Evolutionary conservation across 176 grass and related monocot genomes (phyloP), one percentile per base, ranked within the genome.

Genomic region (Musa schizocarpa): DNA sequence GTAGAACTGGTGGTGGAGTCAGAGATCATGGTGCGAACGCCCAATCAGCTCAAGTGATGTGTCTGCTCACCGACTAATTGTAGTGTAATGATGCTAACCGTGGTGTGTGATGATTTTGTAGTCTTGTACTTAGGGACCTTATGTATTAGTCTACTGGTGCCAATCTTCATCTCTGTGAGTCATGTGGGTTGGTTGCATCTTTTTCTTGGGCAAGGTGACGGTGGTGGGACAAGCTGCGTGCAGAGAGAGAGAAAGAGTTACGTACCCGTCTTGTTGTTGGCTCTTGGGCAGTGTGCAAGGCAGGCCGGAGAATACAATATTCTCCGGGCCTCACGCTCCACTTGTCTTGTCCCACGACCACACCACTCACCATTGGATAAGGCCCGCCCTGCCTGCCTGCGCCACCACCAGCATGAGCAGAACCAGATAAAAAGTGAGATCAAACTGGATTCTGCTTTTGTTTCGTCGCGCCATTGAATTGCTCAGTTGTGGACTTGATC

Each of bases 41-140:
- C 20, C 50, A 70, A 9, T 1, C 0, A 49, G 9, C 49, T 43
- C 11, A n/a, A 16, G 43, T 7, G 7, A n/a, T 51, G 34, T 50
- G 13, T 50, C 7, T 70, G 13, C 14, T 43, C 57, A 62, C 20
- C 16, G 4, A 70, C 68, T 50, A 50, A 50, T n/a, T 70, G 27
- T n/a, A 51, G 68, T 69, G 66, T 70, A 70, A 50, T n/a, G 27
- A 70, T 19, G 17, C 29, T 50, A 70, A 70, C 29, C 68, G 6
- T 69, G 13, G 13, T 70, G 16, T 70, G 16, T 70, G 10, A 70
- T n/a, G 8, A 70, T 70, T 11, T 49, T 20, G 29, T 19, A 49
- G 13, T 19, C n/a, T 19, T 11, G 61, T 10, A 22, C 2, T 20
- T 22, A 9, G 22, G 20, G 22, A 22, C 22, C 61, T 63, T 63